These are phyloP conservation scores for Trichoderma parareesei DNA, from an alignment of 495 filamentous ascomycete genomes.

Conservation along the genomic window DNA sequence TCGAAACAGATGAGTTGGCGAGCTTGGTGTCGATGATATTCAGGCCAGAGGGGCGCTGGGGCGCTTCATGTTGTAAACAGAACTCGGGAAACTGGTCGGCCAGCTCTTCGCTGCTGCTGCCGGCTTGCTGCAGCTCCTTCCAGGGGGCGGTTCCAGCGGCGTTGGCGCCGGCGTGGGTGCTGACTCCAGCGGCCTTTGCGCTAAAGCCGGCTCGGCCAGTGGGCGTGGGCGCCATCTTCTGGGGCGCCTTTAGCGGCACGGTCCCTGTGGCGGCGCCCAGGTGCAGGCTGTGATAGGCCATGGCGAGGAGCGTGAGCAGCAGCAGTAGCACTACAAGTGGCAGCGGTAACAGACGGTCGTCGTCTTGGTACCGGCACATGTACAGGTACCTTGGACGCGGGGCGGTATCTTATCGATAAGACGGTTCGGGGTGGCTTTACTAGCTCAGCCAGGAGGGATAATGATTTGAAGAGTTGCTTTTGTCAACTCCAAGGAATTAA, in stretches of 20 bases:
- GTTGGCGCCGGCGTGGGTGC: too few relatives aligned
- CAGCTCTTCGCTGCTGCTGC: neutral
- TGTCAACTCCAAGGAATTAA: neutral
- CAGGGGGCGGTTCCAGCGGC: neutral
- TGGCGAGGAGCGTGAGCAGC: neutral
- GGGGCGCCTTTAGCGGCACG: neutral
- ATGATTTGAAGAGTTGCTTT: neutral
- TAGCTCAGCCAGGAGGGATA: neutral
- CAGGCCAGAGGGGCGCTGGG: neutral
- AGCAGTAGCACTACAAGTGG: neutral
- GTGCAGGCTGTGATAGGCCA: conserved; percentile 5
- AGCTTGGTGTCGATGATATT: conserved; percentile 7
- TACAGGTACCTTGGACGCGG: neutral
- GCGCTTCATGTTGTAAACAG: conserved; percentile 10
- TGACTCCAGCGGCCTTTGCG: too few relatives aligned
- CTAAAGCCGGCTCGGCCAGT: too few relatives aligned
- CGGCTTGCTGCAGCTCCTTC: conserved; percentile 8
- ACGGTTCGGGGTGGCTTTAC: neutral
- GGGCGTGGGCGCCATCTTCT: neutral
- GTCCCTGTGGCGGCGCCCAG: neutral
- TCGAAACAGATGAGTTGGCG: neutral
- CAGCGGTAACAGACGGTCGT: conserved; percentile 1
- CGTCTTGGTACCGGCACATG: neutral
- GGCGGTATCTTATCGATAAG: conserved; percentile 1
- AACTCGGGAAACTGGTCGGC: conserved; percentile 12